Conservation (phyloP, 1,284 basidiomycete genomes). For the Farysia itapuensis region DNA sequence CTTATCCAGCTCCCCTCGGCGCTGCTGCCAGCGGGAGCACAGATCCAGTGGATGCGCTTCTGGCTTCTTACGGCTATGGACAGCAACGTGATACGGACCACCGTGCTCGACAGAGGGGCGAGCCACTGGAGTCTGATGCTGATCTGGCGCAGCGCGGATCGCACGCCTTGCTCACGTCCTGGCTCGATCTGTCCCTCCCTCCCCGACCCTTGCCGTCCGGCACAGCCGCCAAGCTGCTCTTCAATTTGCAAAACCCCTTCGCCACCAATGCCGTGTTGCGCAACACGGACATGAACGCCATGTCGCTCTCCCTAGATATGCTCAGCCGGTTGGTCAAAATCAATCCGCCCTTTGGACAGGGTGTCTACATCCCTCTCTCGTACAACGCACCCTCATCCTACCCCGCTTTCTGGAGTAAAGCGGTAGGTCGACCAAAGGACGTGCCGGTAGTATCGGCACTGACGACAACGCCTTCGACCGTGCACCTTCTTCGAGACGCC, state of each 20-base stretch:
- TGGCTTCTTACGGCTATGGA: conserved; percentile 41
- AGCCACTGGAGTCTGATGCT: conserved; percentile 13
- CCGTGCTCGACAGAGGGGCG: conserved; percentile 11
- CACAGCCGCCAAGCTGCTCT: conserved; percentile 7
- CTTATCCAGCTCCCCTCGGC: conserved; percentile 28
- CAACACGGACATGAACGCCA: conserved; percentile 15
- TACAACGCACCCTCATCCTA: conserved; percentile 40
- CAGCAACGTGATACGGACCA: conserved; percentile 3
- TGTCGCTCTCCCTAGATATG: conserved; percentile 19
- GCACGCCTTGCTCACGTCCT: conserved; percentile 9
- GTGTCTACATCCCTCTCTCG: conserved; percentile 33
- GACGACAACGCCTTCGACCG: conserved; percentile 30
- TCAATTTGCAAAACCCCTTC: conserved; percentile 15
- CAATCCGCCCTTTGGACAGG: conserved; percentile 21
- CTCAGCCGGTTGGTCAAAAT: conserved; percentile 25
- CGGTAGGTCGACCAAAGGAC: conserved; percentile 5
- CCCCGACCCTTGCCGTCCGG: background rate
- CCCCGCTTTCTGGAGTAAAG: conserved; percentile 28
- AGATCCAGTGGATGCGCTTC: conserved; percentile 48
- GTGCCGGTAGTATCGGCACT: conserved; percentile 41
- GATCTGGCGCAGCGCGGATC: conserved; percentile 14
- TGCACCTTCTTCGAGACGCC: conserved; percentile 24
- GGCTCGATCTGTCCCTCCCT: conserved; percentile 30
- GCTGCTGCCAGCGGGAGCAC: background rate
- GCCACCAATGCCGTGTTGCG: conserved; percentile 22